phyloP scores from a whole-genome alignment of 768 basidiomycete genomes.

The Vishniacozyma victoriae region DNA sequence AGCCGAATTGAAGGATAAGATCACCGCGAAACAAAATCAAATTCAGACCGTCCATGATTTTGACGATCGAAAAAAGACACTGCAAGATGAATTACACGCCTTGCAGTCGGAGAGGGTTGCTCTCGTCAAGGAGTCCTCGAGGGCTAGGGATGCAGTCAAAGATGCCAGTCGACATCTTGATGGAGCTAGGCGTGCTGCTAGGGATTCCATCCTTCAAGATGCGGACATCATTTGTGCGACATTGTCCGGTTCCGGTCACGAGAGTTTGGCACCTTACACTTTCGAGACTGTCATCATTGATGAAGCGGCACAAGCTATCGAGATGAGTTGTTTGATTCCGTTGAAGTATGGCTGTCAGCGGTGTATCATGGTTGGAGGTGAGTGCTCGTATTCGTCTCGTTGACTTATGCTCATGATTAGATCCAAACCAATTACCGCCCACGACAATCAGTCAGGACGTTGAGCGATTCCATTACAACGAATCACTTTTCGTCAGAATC shows the following conservation, averaged over 20 bases:
- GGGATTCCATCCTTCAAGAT: constrained; percentile 69
- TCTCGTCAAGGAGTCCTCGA: constrained; percentile 66
- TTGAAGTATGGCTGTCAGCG: constrained; percentile 75
- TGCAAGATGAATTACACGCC: constrained; percentile 67
- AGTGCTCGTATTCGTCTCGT: constrained; percentile 15
- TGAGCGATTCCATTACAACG: constrained; percentile 67
- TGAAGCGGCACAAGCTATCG: constrained; percentile 94
- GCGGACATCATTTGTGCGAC: constrained; percentile 94
- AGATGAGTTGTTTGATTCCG: constrained; percentile 89
- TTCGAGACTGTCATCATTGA: constrained; percentile 97
- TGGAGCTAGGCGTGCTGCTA: constrained; percentile 65
- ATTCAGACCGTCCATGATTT: constrained; percentile 58
- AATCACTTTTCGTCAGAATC: constrained; percentile 80
- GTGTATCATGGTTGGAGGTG: constrained; percentile 90
- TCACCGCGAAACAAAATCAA: constrained; percentile 61
- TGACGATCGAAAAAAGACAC: constrained; percentile 51
- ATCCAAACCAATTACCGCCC: constrained; percentile 76
- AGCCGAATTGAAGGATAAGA: constrained; percentile 59
- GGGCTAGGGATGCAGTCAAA: constrained; percentile 73
- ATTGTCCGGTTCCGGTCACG: constrained; percentile 87
- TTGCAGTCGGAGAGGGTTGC: constrained; percentile 62
- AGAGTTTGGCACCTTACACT: constrained; percentile 67
- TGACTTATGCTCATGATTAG: constrained; percentile 23
- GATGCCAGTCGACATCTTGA: constrained; percentile 76
- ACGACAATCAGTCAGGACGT: constrained; percentile 70